A percentile compares a stretch with the other conserved stretches of the same genome.
These are phyloP conservation scores for Globisporangium alternatum DNA, from an alignment of 352 stramenopile genomes.

Conservation along the genomic window DNA sequence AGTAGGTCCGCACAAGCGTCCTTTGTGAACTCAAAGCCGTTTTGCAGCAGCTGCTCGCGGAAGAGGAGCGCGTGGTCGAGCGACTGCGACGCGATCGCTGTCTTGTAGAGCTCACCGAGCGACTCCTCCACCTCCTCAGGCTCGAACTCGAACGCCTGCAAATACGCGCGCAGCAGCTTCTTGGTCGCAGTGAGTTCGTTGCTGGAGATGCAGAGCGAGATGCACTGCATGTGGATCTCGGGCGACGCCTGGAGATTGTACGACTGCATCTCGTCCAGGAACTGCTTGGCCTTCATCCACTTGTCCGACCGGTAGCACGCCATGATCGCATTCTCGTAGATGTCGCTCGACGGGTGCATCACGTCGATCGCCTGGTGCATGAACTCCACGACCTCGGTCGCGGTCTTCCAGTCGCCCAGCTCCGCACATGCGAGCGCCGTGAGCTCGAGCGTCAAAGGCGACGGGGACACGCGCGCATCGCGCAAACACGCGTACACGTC, in stretches of 20 bases:
- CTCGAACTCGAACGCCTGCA: slow-evolving; percentile 33
- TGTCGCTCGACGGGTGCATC: slow-evolving; percentile 61
- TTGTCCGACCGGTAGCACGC: slow-evolving; percentile 50
- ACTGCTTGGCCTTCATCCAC: slow-evolving; percentile 69
- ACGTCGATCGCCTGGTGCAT: slow-evolving; percentile 69
- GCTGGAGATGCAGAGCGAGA: slow-evolving; percentile 46
- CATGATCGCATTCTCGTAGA: slow-evolving; percentile 72
- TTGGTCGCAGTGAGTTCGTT: slow-evolving; percentile 55
- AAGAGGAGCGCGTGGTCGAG: slow-evolving; percentile 60
- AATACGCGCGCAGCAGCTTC: slow-evolving; percentile 40
- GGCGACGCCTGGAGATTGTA: slow-evolving; percentile 52
- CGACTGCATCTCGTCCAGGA: slow-evolving; percentile 59
- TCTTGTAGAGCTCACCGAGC: slow-evolving; percentile 39
- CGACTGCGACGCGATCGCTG: slow-evolving; percentile 38
- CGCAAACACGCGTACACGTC: slow-evolving; percentile 59
- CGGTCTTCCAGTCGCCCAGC: slow-evolving; percentile 50
- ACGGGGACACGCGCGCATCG: slow-evolving; percentile 51
- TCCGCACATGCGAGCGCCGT: slow-evolving; percentile 51
- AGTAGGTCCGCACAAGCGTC: slow-evolving; percentile 44
- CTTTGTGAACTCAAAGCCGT: slow-evolving; percentile 28
- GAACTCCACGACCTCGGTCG: slow-evolving; percentile 59
- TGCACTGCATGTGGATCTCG: slow-evolving; percentile 46
- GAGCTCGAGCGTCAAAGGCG: slow-evolving; percentile 69
- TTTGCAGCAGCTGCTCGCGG: slow-evolving; percentile 41
- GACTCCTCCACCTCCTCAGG: slow-evolving; percentile 35